A percentile compares a stretch with the other conserved stretches of the same genome.
phyloP scores from a whole-genome alignment of 2,329 filamentous ascomycete species.

The Aspergillus sp. region DNA sequence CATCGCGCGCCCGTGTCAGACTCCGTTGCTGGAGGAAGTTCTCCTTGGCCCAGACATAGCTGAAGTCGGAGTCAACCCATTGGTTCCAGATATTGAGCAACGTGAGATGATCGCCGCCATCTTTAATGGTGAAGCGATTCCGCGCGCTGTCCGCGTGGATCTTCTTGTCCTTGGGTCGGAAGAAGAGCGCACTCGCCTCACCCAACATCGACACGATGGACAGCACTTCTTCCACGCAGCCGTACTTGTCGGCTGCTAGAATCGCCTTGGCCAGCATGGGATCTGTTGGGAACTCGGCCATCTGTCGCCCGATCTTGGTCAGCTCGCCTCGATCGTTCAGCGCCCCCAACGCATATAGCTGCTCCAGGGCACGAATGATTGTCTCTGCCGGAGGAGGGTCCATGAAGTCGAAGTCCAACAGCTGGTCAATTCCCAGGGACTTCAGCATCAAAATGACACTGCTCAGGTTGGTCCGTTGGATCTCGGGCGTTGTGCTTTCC shows the following conservation, averaged over 20 bases:
- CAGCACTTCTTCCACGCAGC: constrained; percentile 91
- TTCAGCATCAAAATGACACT: constrained; percentile 83
- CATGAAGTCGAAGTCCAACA: constrained; percentile 95
- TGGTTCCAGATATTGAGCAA: constrained; percentile 93
- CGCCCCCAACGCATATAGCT: constrained; percentile 86
- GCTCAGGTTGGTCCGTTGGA: constrained; percentile 86
- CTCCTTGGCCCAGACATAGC: constrained; percentile 81
- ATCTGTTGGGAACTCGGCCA: constrained; percentile 93
- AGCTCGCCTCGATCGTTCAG: constrained; percentile 86
- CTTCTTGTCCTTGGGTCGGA: constrained; percentile 95
- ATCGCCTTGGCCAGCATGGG: constrained; percentile 90
- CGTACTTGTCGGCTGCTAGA: constrained; percentile 82
- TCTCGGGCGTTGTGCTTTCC: constrained; percentile 88
- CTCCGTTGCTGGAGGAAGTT: constrained; percentile 92
- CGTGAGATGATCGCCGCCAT: constrained; percentile 86
- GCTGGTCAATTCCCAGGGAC: constrained; percentile 85
- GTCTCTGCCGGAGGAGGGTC: constrained; percentile 88
- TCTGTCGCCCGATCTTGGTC: constrained; percentile 87
- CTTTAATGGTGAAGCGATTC: constrained; percentile 83
- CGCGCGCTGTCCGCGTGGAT: constrained; percentile 91
- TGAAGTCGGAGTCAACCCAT: constrained; percentile 91
- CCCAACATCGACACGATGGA: constrained; percentile 93
- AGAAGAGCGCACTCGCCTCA: constrained; percentile 86
- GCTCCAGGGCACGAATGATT: constrained; percentile 83
- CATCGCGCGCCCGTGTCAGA: constrained; percentile 84